phyloP scores from a whole-genome alignment of 495 filamentous ascomycete genomes.

The Penicillium soppii region DNA sequence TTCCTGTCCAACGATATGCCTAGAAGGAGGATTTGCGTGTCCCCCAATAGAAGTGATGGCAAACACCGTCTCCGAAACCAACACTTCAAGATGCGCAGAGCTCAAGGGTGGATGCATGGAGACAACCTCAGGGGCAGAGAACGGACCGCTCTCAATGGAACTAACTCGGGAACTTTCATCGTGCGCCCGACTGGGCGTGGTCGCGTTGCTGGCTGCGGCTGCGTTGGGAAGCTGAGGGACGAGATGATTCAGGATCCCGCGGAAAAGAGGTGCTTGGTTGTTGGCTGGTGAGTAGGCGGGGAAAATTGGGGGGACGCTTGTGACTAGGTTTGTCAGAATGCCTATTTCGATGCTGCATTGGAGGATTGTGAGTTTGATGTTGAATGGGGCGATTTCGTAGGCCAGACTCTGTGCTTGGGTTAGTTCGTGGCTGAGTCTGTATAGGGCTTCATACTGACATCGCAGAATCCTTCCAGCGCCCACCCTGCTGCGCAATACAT shows the following conservation, averaged over 20 bases:
- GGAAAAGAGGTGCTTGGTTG: slow-evolving; percentile 76
- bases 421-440: slow-evolving; percentile 9
- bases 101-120: slow-evolving; percentile 70
- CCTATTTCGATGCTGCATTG: slow-evolving; percentile 85
- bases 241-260: slow-evolving; percentile 76
- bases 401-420: slow-evolving; percentile 63
- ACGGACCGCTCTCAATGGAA: slow-evolving; percentile 41
- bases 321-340: slow-evolving; percentile 81
- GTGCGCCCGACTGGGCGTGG: slow-evolving; percentile 14
- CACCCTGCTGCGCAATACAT: slow-evolving; percentile 91
- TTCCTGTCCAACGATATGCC: slow-evolving; percentile 92
- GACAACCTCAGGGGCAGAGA: slow-evolving; percentile 55
- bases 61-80: slow-evolving; percentile 87
- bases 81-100: slow-evolving; percentile 59
- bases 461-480: slow-evolving; percentile 97
- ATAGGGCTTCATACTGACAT: slow-evolving; percentile 43
- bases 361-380: slow-evolving; percentile 92
- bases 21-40: slow-evolving; percentile 90
- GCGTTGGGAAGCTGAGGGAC: slow-evolving; percentile 53
- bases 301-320: slow-evolving; percentile 71
- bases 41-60: slow-evolving; percentile 89
- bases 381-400: slow-evolving; percentile 97
- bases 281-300: slow-evolving; percentile 69
- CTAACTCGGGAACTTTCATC: slow-evolving; percentile 25
- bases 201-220: slow-evolving; percentile 10